Percentiles rank a stretch among this genome's conserved stretches.
Conservation (phyloP, 495 filamentous ascomycete genomes). For the Polyplosphaeria fusca region DNA sequence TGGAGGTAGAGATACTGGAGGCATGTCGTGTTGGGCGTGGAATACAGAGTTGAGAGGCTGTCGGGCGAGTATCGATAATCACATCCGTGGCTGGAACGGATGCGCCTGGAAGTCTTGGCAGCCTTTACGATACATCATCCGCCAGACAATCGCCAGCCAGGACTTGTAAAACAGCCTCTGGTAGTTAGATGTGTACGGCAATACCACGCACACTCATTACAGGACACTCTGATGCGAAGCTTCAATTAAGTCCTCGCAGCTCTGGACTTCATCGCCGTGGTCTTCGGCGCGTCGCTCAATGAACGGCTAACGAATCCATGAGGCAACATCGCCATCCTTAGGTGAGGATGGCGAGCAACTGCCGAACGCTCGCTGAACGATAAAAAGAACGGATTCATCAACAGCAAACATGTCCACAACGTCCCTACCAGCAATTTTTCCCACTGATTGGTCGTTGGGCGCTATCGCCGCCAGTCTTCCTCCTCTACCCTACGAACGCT, state of each 20-base stretch:
- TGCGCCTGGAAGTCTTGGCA: background rate
- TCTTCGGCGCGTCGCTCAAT: background rate
- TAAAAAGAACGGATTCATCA: too few species aligned
- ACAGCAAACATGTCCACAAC: too few species aligned
- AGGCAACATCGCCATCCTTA: too few species aligned
- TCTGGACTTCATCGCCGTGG: background rate
- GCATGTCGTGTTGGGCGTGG: background rate
- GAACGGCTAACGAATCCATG: too few species aligned
- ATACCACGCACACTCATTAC: background rate
- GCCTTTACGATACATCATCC: background rate
- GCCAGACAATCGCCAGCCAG: background rate
- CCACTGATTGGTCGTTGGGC: too few species aligned
- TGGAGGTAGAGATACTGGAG: too few species aligned
- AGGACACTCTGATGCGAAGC: background rate
- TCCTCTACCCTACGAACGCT: too few species aligned
- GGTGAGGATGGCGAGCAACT: too few species aligned
- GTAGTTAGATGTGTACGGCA: background rate
- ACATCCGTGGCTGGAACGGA: background rate
- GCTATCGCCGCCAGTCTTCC: too few species aligned
- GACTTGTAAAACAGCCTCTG: background rate
- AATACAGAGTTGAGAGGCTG: too few species aligned
- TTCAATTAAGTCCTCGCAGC: background rate
- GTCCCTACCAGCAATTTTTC: too few species aligned
- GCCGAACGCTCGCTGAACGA: too few species aligned
- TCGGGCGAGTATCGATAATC: background rate